Evolutionary conservation across 1,284 basidiomycete genomes (phyloP).

Genomic region (Wallemia hederae): DNA sequence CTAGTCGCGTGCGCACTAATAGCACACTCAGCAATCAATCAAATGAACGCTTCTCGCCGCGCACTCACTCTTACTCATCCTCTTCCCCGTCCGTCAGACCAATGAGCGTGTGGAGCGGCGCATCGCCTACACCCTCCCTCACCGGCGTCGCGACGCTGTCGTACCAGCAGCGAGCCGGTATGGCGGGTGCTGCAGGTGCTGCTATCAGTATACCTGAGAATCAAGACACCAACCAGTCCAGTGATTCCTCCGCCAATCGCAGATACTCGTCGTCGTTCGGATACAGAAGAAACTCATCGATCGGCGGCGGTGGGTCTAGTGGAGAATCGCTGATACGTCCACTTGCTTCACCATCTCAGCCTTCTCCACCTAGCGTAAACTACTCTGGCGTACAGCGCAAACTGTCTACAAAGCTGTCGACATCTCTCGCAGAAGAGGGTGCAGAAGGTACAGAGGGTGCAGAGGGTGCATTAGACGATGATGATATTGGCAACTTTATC

Average conservation of each 20-base stretch:
- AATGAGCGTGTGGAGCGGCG: neutral
- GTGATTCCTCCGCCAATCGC: neutral
- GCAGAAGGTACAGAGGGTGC: too few species aligned
- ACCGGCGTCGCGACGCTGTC: neutral
- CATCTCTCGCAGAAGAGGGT: neutral
- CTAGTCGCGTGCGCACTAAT: neutral
- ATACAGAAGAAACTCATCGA: neutral
- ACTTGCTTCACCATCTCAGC: neutral
- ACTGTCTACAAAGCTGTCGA: neutral
- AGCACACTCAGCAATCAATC: too few species aligned
- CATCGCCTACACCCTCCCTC: neutral
- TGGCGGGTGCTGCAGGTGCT: neutral
- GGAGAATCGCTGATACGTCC: neutral
- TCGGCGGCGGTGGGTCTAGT: neutral
- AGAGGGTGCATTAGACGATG: neutral
- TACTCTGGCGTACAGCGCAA: neutral
- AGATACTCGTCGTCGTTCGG: neutral
- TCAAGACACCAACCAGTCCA: neutral
- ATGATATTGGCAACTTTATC: neutral
- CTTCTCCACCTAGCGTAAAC: neutral
- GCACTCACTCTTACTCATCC: neutral
- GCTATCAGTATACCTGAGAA: neutral
- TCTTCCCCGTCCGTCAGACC: neutral
- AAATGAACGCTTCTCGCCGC: too few species aligned
- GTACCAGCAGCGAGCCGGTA: neutral